phyloP scores from a whole-genome alignment of 2,329 filamentous ascomycete species.

The Karstenula rhodostoma region DNA sequence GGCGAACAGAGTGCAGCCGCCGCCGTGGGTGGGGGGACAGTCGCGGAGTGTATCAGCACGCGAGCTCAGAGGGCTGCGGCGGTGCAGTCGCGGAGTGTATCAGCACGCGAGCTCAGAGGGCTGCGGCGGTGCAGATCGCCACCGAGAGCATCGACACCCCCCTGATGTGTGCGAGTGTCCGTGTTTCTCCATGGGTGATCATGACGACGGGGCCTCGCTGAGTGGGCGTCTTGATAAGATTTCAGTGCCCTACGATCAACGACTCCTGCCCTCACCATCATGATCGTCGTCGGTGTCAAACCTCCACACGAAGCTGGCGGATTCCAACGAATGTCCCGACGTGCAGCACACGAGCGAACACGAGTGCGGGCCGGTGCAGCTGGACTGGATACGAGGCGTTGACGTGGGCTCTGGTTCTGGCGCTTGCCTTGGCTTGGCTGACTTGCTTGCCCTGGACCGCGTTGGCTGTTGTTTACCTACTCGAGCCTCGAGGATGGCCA shows the following conservation, averaged over 20 bases:
- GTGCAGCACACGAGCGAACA: not conserved
- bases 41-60: constrained; percentile 33
- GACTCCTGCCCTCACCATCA: constrained; percentile 1
- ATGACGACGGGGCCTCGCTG: constrained; percentile 35
- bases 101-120: constrained; percentile 30
- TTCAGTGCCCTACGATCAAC: constrained; percentile 27
- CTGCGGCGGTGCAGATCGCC: constrained; percentile 16
- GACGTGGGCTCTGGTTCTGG: not conserved
- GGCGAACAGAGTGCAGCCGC: constrained; percentile 6
- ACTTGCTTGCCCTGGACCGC: too few species aligned
- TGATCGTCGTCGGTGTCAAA: too few species aligned
- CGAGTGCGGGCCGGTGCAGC: constrained; percentile 6
- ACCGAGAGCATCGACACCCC: constrained; percentile 39
- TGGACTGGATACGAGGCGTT: constrained; percentile 3
- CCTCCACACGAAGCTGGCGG: not conserved
- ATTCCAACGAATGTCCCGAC: not conserved
- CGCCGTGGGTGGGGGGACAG: constrained; percentile 5
- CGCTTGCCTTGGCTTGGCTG: not conserved
- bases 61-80: constrained; percentile 17
- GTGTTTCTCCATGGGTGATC: constrained; percentile 47
- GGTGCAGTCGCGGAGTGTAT: constrained; percentile 22
- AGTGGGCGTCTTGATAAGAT: constrained; percentile 32
- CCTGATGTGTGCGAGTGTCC: constrained; percentile 38
- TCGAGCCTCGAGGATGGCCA: not conserved
- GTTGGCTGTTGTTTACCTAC: too few species aligned